Conservation (phyloP, 257 asterid species). For the Pogostemon cablin region DNA sequence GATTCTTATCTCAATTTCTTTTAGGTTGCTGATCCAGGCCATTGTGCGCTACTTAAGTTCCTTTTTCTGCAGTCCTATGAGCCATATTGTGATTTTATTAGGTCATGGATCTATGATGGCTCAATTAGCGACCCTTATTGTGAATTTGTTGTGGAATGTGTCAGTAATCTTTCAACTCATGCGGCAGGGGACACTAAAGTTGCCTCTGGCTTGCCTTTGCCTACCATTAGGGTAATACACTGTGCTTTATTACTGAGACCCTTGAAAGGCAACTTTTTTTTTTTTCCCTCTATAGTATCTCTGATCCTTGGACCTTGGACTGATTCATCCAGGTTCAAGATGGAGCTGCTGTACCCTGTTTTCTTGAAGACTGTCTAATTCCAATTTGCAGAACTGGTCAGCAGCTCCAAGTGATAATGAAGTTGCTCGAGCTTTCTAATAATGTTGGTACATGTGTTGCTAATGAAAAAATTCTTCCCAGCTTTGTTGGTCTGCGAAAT, state of each 20-base stretch:
- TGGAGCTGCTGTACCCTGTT: conserved; percentile 80
- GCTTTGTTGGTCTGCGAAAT: conserved; percentile 54
- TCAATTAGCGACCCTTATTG: conserved; percentile 71
- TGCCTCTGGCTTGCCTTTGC: conserved; percentile 54
- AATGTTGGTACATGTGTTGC: conserved; percentile 51
- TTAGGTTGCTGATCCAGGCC: conserved; percentile 90
- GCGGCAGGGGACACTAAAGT: conserved; percentile 43
- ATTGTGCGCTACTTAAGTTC: conserved; percentile 77
- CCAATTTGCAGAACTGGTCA: conserved; percentile 96
- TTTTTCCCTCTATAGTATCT: conserved; percentile 33
- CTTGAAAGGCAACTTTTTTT: conserved; percentile 33
- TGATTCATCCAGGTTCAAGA: conserved; percentile 67
- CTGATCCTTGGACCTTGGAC: conserved; percentile 26
- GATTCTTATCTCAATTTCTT: conserved; percentile 30
- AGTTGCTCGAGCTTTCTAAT: conserved; percentile 74
- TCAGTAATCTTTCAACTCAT: conserved; percentile 39
- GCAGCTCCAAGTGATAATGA: conserved; percentile 90
- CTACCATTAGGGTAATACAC: conserved; percentile 68
- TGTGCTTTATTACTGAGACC: conserved; percentile 33
- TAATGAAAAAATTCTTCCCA: conserved; percentile 69
- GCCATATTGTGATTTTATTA: conserved; percentile 83
- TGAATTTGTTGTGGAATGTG: conserved; percentile 81
- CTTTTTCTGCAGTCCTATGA: conserved; percentile 84
- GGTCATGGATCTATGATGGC: conserved; percentile 95
- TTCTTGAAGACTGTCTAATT: conserved; percentile 73